A percentile compares a stretch with the other conserved stretches of the same genome.
Conservation (phyloP, 2,329 filamentous ascomycete genomes). For the Westerdykella ornata region DNA sequence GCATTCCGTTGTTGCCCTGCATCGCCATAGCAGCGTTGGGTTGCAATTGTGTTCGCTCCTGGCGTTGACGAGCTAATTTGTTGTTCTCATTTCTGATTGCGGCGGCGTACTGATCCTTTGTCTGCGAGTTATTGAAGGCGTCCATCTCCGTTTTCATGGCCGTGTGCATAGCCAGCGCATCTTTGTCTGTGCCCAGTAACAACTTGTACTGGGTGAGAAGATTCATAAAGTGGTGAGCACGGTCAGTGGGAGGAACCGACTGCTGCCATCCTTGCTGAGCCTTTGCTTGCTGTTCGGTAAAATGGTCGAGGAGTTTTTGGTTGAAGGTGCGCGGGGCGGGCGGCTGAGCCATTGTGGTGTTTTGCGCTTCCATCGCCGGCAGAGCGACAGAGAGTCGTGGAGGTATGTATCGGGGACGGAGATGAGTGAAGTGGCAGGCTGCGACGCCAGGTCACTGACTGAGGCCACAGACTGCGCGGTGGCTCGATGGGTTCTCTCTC, state of each 20-base stretch:
- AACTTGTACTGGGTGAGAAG: slow-evolving; percentile 31
- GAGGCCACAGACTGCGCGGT: no score
- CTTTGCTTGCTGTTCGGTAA: slow-evolving; percentile 17
- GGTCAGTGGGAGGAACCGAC: slow-evolving; percentile 25
- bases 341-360: no score
- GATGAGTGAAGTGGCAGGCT: no score
- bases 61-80: slow-evolving; percentile 24
- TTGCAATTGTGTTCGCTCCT: slow-evolving; percentile 13
- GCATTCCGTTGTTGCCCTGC: slow-evolving; percentile 13
- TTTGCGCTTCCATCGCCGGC: no score
- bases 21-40: slow-evolving; percentile 10
- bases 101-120: slow-evolving; percentile 29
- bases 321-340: slow-evolving; percentile 19
- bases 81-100: slow-evolving; percentile 27
- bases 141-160: slow-evolving; percentile 27
- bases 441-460: no score
- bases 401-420: no score
- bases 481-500: no score
- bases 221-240: slow-evolving; percentile 26
- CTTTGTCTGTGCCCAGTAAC: slow-evolving; percentile 26
- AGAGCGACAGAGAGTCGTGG: no score
- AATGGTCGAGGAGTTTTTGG: slow-evolving; percentile 6
- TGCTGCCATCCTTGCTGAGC: slow-evolving; percentile 31
- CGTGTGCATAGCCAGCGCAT: slow-evolving; percentile 23
- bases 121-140: slow-evolving; percentile 18